A percentile compares a stretch with the other conserved stretches of the same genome.
Conservation (phyloP, 2,329 filamentous ascomycete species). For the Apiospora rasikravindrae region DNA sequence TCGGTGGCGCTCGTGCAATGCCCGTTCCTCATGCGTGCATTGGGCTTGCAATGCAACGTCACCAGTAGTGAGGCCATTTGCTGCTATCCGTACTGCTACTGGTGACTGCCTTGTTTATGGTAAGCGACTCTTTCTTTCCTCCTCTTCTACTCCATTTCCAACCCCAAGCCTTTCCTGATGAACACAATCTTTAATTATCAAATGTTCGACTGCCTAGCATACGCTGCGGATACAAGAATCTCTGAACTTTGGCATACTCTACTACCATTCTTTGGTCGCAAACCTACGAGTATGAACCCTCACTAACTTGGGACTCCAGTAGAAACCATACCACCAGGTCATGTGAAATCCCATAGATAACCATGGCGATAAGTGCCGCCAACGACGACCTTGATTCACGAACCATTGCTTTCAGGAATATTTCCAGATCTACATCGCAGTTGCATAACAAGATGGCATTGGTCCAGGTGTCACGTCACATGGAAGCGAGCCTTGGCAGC, state of each 20-base stretch:
- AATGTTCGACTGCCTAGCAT: slow-evolving; percentile 21
- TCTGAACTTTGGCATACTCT: slow-evolving; percentile 6
- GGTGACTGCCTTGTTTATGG: neutral
- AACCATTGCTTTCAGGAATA: neutral
- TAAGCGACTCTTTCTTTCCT: neutral
- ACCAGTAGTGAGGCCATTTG: neutral
- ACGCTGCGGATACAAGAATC: slow-evolving; percentile 18
- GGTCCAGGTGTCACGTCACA: neutral
- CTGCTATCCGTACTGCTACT: neutral
- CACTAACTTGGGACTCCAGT: neutral
- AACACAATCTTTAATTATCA: slow-evolving; percentile 17
- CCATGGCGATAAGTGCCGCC: neutral
- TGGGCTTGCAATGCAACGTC: neutral
- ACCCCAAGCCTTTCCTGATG: slow-evolving; percentile 11
- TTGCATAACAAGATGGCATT: neutral
- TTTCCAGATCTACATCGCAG: no score
- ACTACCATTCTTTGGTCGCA: neutral
- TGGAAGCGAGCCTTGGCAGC: neutral
- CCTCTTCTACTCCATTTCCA: neutral
- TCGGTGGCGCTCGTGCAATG: neutral
- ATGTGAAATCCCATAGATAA: neutral
- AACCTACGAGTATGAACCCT: neutral
- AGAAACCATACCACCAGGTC: no score
- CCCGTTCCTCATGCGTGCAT: neutral
- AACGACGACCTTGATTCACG: neutral